Percentiles rank a stretch among this genome's conserved stretches.
phyloP scores from a whole-genome alignment of 306 rosid genomes.

The Quercus mongolica region DNA sequence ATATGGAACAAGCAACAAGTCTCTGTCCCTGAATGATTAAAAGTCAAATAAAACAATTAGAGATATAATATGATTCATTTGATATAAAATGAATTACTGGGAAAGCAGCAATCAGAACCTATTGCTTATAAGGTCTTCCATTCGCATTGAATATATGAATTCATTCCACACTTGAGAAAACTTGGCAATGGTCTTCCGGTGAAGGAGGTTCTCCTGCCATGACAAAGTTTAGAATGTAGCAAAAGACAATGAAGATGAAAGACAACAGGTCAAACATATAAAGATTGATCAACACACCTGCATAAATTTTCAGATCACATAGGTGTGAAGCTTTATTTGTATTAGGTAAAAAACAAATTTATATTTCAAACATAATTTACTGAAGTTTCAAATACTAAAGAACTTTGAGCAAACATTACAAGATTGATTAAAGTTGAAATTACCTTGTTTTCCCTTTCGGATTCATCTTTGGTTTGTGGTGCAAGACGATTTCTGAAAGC shows the following conservation, averaged over 20 bases:
- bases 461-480: conserved; percentile 40
- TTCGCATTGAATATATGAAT: conserved; percentile 76
- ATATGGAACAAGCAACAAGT: conserved; percentile 84
- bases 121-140: conserved; percentile 88
- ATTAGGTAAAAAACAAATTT: conserved; percentile 3
- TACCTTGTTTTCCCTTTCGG: conserved; percentile 36
- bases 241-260: background rate
- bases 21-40: conserved; percentile 65
- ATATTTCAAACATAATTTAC: conserved; percentile 11
- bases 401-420: background rate
- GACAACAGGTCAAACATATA: background rate
- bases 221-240: conserved; percentile 24
- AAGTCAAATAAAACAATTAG: conserved; percentile 30
- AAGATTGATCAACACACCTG: background rate
- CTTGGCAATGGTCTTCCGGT: conserved; percentile 58
- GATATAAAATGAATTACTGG: conserved; percentile 2
- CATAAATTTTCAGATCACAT: background rate
- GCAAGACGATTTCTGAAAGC: conserved; percentile 70
- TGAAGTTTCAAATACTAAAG: conserved; percentile 26
- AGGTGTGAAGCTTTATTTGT: background rate
- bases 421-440: background rate
- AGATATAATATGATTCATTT: conserved; percentile 22
- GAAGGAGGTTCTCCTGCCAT: conserved; percentile 51
- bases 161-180: conserved; percentile 93
- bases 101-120: conserved; percentile 48